Percentiles rank a stretch among this genome's conserved stretches.
These are phyloP conservation scores for Aspergillus neotritici DNA, from an alignment of 2,329 filamentous ascomycete species.

Conservation along the genomic window DNA sequence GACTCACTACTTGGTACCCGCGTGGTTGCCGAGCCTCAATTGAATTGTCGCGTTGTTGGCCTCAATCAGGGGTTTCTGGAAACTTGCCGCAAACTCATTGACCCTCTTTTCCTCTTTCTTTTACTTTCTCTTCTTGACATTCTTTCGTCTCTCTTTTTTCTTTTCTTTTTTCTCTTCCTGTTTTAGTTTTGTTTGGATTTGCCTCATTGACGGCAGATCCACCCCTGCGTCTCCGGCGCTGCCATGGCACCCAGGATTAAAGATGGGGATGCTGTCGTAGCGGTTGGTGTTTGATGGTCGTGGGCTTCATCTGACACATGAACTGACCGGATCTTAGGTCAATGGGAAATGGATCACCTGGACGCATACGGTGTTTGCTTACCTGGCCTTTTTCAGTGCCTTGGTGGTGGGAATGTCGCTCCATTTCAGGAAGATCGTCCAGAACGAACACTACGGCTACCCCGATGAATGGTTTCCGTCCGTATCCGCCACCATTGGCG, in stretches of 20 bases:
- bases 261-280: conserved; percentile 57
- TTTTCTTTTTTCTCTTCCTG: conserved; percentile 14
- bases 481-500: conserved; percentile 93
- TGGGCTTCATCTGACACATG: conserved; percentile 4
- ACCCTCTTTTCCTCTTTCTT: conserved; percentile 22
- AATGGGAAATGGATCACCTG: conserved; percentile 89
- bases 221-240: conserved; percentile 21
- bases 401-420: conserved; percentile 72
- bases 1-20: conserved; percentile 14
- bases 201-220: conserved; percentile 12
- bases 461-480: conserved; percentile 96
- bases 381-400: conserved; percentile 77
- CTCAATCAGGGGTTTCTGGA: too few species aligned
- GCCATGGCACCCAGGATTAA: conserved; percentile 57
- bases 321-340: conserved; percentile 46
- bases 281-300: conserved; percentile 41
- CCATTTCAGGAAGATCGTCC: conserved; percentile 94
- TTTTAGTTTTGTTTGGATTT: conserved; percentile 10
- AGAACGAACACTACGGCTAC: conserved; percentile 94
- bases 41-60: conserved; percentile 1
- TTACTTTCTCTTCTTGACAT: conserved; percentile 23
- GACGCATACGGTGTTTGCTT: conserved; percentile 77
- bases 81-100: conserved; percentile 10
- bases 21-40: conserved; percentile 16
- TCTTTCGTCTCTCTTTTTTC: conserved; percentile 18